A percentile compares a stretch with the other conserved stretches of the same genome.
Conservation (phyloP, 805 yeast genomes). For the Lipomyces sp. region DNA sequence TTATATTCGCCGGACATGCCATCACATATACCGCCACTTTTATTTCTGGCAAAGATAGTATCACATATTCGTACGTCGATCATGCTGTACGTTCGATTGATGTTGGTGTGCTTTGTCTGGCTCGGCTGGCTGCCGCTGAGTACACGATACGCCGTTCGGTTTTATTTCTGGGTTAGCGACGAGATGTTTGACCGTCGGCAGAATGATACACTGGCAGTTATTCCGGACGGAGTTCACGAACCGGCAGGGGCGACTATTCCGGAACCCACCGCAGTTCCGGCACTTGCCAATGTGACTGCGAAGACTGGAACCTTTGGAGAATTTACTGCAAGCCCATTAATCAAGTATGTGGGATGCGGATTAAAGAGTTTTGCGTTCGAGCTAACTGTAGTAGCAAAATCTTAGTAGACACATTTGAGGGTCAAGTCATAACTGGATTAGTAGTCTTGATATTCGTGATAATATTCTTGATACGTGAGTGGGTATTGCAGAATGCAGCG, state of each 20-base stretch:
- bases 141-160: slow-evolving; percentile 36
- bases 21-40: slow-evolving; percentile 57
- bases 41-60: slow-evolving; percentile 53
- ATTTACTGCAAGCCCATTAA: slow-evolving; percentile 18
- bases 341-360: slow-evolving; percentile 20
- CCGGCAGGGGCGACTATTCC: not conserved
- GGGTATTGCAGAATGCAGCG: slow-evolving; percentile 45
- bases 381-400: slow-evolving; percentile 18
- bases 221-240: slow-evolving; percentile 4
- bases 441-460: slow-evolving; percentile 47
- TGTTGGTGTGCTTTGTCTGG: slow-evolving; percentile 39
- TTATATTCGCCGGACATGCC: slow-evolving; percentile 71
- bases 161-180: slow-evolving; percentile 36
- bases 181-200: slow-evolving; percentile 26
- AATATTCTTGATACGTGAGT: slow-evolving; percentile 48
- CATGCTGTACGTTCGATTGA: slow-evolving; percentile 35
- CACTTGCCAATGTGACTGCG: not conserved
- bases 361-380: not conserved
- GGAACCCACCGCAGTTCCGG: not conserved
- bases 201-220: slow-evolving; percentile 19
- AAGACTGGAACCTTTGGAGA: slow-evolving; percentile 11
- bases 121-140: slow-evolving; percentile 41
- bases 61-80: slow-evolving; percentile 32
- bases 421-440: slow-evolving; percentile 41
- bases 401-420: slow-evolving; percentile 40